phyloP scores from a whole-genome alignment of 768 basidiomycete genomes.

The Daedalea quercina region DNA sequence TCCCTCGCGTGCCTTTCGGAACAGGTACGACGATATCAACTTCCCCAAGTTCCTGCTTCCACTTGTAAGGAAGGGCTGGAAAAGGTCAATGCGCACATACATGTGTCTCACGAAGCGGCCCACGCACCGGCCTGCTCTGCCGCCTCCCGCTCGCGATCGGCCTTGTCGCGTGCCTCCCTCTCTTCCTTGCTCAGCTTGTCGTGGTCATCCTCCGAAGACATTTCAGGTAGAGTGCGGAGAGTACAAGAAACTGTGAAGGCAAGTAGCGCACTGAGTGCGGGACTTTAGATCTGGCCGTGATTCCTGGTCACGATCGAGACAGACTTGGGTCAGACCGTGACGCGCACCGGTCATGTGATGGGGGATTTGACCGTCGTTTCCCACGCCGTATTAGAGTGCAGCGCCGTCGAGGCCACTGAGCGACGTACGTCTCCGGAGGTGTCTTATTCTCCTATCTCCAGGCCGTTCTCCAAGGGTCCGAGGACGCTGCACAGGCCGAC shows the following conservation, averaged over 20 bases:
- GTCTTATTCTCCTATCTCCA: not conserved
- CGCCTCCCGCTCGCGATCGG: conserved; percentile 59
- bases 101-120: conserved; percentile 14
- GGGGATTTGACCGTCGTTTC: not conserved
- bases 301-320: not conserved
- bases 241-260: no score
- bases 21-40: conserved; percentile 81
- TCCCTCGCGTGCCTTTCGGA: conserved; percentile 79
- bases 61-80: conserved; percentile 81
- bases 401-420: not conserved
- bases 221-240: conserved; percentile 2
- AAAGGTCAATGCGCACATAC: conserved; percentile 11
- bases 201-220: conserved; percentile 47
- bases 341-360: not conserved
- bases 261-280: no score
- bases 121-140: conserved; percentile 75
- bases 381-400: conserved; percentile 2
- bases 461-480: not conserved
- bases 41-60: conserved; percentile 87
- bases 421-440: not conserved
- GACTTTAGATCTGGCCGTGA: no score
- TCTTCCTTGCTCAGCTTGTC: conserved; percentile 76
- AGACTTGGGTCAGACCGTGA: not conserved
- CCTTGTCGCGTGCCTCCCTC: conserved; percentile 64
- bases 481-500: not conserved